Percentiles rank a stretch among this genome's conserved stretches.
Conservation (phyloP, 768 basidiomycete genomes). For the Suillus weaverae region DNA sequence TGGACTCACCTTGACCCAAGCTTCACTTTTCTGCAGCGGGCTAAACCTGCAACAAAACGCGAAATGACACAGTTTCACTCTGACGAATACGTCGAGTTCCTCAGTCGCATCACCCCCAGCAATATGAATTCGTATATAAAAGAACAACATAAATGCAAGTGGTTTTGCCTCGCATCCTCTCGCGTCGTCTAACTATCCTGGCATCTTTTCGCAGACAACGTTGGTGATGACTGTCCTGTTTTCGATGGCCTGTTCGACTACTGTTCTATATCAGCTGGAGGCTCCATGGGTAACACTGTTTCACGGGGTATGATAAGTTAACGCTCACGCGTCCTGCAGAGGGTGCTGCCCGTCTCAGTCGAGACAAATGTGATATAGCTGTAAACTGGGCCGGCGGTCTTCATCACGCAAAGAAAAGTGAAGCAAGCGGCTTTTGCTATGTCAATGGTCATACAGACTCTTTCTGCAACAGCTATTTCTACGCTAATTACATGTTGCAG, state of each 20-base stretch:
- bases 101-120: slow-evolving; percentile 89
- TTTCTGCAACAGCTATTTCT: background rate
- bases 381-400: slow-evolving; percentile 99
- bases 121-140: slow-evolving; percentile 93
- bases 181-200: slow-evolving; percentile 1
- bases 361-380: slow-evolving; percentile 98
- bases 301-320: background rate
- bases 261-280: slow-evolving; percentile 99
- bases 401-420: slow-evolving; percentile 98
- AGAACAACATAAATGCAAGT: slow-evolving; percentile 93
- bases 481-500: slow-evolving; percentile 40
- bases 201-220: slow-evolving; percentile 65
- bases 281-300: slow-evolving; percentile 85
- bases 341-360: slow-evolving; percentile 92
- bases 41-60: slow-evolving; percentile 98
- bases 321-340: slow-evolving; percentile 48
- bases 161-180: background rate
- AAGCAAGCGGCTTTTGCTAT: slow-evolving; percentile 99
- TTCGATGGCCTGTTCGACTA: slow-evolving; percentile 99
- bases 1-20: slow-evolving; percentile 3
- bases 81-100: slow-evolving; percentile 98
- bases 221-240: slow-evolving; percentile 98
- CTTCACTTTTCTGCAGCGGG: slow-evolving; percentile 57
- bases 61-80: slow-evolving; percentile 99
- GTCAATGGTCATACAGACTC: slow-evolving; percentile 72